phyloP scores from a whole-genome alignment of 1,284 basidiomycete genomes.

The Pseudozyma flocculosa region DNA sequence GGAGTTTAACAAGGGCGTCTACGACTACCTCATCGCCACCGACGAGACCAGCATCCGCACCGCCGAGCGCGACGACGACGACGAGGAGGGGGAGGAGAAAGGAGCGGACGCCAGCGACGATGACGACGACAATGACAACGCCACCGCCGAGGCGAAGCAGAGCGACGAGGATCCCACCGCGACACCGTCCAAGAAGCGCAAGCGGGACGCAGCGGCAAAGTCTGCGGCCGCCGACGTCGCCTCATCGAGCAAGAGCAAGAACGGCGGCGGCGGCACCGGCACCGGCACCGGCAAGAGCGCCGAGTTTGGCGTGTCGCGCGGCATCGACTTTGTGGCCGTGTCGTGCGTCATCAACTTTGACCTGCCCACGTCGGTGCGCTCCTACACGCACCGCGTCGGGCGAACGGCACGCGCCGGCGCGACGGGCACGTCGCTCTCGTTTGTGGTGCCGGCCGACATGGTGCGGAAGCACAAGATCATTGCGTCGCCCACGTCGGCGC shows the following conservation, averaged over 20 bases:
- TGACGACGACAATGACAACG: conserved; percentile 2
- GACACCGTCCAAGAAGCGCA: conserved; percentile 18
- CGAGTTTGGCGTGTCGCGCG: conserved; percentile 92
- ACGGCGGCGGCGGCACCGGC: conserved; percentile 2
- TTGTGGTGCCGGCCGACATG: conserved; percentile 74
- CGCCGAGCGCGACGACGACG: conserved; percentile 58
- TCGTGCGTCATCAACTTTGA: conserved; percentile 99
- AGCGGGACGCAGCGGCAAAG: too few relatives aligned
- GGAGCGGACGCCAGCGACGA: conserved; percentile 50
- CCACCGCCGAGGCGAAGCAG: conserved; percentile 5
- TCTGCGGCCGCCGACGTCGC: too few relatives aligned
- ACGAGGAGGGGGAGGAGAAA: conserved; percentile 17
- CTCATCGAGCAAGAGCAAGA: conserved; percentile 6
- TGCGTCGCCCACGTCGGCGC: conserved; percentile 66
- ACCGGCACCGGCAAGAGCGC: conserved; percentile 5
- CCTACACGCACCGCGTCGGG: conserved; percentile 94
- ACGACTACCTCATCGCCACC: conserved; percentile 97
- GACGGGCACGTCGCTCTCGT: conserved; percentile 87
- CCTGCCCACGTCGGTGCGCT: conserved; percentile 79
- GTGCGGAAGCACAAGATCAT: conserved; percentile 67
- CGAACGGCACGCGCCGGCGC: conserved; percentile 93
- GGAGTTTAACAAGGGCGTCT: conserved; percentile 97
- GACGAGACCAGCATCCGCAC: conserved; percentile 67
- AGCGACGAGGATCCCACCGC: not conserved
- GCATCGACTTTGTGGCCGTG: conserved; percentile 95